phyloP scores from a whole-genome alignment of 768 basidiomycete genomes.

The Boletus insuetus region DNA sequence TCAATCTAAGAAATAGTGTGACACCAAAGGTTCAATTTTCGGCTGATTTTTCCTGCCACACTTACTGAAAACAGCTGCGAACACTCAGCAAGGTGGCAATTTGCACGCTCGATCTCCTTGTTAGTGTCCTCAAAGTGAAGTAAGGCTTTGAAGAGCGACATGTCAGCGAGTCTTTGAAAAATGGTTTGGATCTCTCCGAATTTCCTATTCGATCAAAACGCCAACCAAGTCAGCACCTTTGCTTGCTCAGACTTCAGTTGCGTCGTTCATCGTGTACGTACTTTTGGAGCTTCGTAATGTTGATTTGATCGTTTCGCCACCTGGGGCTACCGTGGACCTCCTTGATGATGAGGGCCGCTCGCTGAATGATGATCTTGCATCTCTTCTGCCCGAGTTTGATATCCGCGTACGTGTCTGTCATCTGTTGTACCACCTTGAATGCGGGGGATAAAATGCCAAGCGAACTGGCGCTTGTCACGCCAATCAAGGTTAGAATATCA shows the following conservation, averaged over 20 bases:
- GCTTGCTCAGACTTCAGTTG: background rate
- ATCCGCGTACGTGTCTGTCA: background rate
- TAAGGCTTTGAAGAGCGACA: conserved; percentile 6
- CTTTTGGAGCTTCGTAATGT: background rate
- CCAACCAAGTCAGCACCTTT: background rate
- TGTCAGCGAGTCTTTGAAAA: background rate
- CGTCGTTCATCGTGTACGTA: background rate
- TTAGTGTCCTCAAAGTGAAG: conserved; percentile 1
- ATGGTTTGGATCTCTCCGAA: conserved; percentile 1
- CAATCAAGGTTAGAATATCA: background rate
- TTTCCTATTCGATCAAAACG: background rate
- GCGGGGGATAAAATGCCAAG: background rate
- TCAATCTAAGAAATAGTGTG: background rate
- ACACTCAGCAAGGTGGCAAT: background rate
- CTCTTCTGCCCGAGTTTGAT: background rate
- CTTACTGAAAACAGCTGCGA: background rate
- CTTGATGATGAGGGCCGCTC: background rate
- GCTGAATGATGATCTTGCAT: conserved; percentile 3
- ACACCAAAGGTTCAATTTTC: background rate
- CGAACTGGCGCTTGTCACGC: background rate
- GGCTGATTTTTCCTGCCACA: background rate
- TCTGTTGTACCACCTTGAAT: background rate
- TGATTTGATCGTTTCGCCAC: background rate
- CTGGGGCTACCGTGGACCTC: background rate
- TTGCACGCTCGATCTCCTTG: background rate